Percentiles rank a stretch among this genome's conserved stretches.
Conservation (phyloP, 805 yeast genomes). For the Pichia exigua region DNA sequence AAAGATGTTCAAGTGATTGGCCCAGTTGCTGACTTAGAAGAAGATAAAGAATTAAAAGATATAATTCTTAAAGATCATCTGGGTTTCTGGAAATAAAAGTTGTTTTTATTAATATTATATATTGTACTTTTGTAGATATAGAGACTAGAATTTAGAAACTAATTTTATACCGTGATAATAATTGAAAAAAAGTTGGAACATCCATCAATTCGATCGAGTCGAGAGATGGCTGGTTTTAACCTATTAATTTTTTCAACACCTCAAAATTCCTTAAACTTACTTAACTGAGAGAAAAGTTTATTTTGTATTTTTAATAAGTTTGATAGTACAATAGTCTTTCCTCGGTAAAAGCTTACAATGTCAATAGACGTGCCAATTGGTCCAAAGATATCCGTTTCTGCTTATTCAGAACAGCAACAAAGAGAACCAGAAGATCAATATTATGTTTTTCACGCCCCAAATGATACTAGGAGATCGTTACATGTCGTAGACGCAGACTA, state of each 20-base stretch:
- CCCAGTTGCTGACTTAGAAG: constrained; percentile 13
- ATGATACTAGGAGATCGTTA: constrained; percentile 1
- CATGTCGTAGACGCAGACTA: constrained; percentile 11
- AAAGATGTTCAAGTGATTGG: constrained; percentile 23
- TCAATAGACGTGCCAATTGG: background rate
- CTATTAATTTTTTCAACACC: background rate
- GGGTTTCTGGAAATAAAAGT: constrained; percentile 17
- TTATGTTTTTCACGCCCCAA: constrained; percentile 4
- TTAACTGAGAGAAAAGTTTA: no score
- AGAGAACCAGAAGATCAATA: constrained; percentile 5
- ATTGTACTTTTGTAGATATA: no score
- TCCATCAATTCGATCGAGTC: background rate
- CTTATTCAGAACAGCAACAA: background rate
- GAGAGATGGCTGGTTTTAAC: background rate
- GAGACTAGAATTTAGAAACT: no score
- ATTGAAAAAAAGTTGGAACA: no score
- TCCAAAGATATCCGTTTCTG: background rate
- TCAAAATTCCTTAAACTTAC: background rate
- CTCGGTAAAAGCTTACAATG: background rate
- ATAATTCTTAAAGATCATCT: constrained; percentile 20
- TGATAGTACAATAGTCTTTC: background rate
- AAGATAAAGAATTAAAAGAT: constrained; percentile 12
- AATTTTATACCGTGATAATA: no score
- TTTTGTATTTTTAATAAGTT: background rate
- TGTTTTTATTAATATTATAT: no score